A percentile compares a stretch with the other conserved stretches of the same genome.
Conservation (phyloP, 805 yeast species). For the Candida ponderosae region DNA sequence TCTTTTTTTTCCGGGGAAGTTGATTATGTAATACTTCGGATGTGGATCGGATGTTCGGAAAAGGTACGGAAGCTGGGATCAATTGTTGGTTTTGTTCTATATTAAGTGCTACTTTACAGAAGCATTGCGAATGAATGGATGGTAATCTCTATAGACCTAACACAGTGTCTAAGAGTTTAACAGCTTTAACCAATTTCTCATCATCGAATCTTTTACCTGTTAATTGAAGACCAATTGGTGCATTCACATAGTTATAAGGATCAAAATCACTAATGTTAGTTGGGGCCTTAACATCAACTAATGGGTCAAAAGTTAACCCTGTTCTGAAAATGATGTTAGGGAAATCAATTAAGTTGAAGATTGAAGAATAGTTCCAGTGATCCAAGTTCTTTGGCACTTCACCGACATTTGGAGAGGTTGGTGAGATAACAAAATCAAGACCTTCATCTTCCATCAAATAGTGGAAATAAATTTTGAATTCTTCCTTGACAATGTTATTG, state of each 20-base stretch:
- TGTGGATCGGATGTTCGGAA: no score
- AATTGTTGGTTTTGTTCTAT: no score
- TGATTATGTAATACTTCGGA: no score
- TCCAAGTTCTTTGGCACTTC: slow-evolving; percentile 55
- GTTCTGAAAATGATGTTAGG: slow-evolving; percentile 64
- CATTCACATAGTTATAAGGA: slow-evolving; percentile 23
- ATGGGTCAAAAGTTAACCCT: slow-evolving; percentile 51
- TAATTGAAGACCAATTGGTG: slow-evolving; percentile 45
- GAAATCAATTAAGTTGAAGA: slow-evolving; percentile 65
- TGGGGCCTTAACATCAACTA: slow-evolving; percentile 39
- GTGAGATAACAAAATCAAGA: slow-evolving; percentile 61
- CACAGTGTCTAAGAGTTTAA: slow-evolving; percentile 28
- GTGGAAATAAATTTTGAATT: slow-evolving; percentile 47
- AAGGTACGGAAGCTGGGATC: no score
- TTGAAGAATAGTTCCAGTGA: slow-evolving; percentile 75
- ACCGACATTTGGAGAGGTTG: slow-evolving; percentile 63
- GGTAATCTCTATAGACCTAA: slow-evolving; percentile 14
- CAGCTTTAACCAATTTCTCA: slow-evolving; percentile 42
- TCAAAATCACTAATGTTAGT: slow-evolving; percentile 15
- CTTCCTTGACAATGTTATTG: slow-evolving; percentile 51
- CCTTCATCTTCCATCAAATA: slow-evolving; percentile 44
- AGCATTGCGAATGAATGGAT: no score
- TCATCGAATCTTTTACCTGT: slow-evolving; percentile 42
- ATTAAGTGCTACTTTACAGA: no score
- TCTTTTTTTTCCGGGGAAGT: no score